Base-by-base conservation (phyloP, 495 filamentous ascomycete genomes). In the Penicillium canescens region DNA sequence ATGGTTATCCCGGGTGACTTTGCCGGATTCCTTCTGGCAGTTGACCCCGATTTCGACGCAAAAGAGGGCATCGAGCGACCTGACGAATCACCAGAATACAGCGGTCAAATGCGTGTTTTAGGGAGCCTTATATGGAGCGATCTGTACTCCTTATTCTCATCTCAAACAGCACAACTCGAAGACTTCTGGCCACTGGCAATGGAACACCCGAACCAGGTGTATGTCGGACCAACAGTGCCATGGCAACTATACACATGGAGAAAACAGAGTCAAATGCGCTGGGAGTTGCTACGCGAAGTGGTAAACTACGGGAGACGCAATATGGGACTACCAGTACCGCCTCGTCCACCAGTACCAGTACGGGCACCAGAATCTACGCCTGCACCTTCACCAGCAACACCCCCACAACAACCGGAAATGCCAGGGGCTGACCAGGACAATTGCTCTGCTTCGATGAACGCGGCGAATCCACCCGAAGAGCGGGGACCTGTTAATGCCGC, bases 121-220 rank as follows among this genome's bases (percentile, higher is more conserved):
- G 69, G 62, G 21, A 66, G 59, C 16, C 59, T 73, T 1, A 40
- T 75, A 37, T 75, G 66, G 68, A 56, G 66, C 3, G 71, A 75
- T 33, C 44, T 75, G 6, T 69, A 48, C 46, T 62, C 63, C 2
- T 28, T 62, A 8, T 31, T 63, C 2, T 28, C 14, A 9, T 46
- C 56, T 9, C 56, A 64, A 23, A 51, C 50, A 0, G 46, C 36
- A 10, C 24, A 34, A 6, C 28, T 70, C 8, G 45, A 65, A 24
- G 60, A 67, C 6, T 31, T 68, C 3, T 75, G 71, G 70, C 60
- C 62, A 12, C 49, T 71, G 6, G 66, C 64, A 11, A 44, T 50
- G 1, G 36, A 68, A 6, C 71, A 75, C 45, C 70, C 70, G 0
- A 62, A 64, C 23, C 51, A 62, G 24, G 62, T 75, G 5, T 75